phyloP scores from a whole-genome alignment of 2,329 filamentous ascomycete species.

The Colletotrichum sp. region DNA sequence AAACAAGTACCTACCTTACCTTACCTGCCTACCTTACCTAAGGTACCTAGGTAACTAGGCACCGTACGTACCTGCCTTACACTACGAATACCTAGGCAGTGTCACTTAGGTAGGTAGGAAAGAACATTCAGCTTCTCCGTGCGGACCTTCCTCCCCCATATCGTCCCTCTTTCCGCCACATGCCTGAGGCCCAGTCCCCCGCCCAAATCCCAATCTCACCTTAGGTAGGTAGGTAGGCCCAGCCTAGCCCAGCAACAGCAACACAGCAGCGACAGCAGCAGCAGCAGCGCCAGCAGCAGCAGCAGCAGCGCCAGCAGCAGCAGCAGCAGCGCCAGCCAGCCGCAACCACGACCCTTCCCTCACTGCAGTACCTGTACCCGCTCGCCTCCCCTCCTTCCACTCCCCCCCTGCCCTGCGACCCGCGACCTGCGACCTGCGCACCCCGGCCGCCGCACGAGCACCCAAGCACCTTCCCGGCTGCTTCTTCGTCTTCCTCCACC shows the following conservation, averaged over 20 bases:
- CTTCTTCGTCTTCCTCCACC: background rate
- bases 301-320: background rate
- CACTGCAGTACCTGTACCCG: background rate
- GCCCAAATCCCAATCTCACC: background rate
- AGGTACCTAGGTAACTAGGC: background rate
- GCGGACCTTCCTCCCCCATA: background rate
- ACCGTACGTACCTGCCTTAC: background rate
- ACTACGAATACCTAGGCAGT: background rate
- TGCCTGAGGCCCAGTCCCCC: background rate
- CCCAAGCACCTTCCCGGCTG: conserved; percentile 1
- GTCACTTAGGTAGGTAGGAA: background rate
- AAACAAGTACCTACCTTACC: background rate
- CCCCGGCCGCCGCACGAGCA: background rate
- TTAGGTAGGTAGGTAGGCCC: background rate
- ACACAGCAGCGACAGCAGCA: background rate
- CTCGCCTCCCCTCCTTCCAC: background rate
- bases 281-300: no score
- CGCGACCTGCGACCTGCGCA: background rate
- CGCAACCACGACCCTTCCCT: background rate
- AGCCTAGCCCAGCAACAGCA: background rate
- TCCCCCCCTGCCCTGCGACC: background rate
- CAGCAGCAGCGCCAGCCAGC: background rate
- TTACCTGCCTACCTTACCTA: background rate
- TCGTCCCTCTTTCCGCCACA: background rate
- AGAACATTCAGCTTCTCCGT: background rate